phyloP scores from a whole-genome alignment of 257 asterid species.

The Buddleja alternifolia region DNA sequence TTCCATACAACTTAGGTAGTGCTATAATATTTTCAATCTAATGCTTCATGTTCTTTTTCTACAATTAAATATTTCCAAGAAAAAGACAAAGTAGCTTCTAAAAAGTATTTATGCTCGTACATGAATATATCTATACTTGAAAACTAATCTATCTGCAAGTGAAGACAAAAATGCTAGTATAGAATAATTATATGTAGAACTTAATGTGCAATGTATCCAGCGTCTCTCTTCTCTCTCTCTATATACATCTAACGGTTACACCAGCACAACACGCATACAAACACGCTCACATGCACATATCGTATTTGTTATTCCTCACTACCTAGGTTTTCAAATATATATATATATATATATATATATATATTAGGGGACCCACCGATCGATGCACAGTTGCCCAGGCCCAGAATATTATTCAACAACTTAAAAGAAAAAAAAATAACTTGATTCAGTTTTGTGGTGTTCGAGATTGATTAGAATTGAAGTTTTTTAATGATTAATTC shows the following conservation, averaged over 20 bases:
- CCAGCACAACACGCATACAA: background rate
- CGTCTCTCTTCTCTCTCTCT: background rate
- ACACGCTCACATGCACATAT: slow-evolving; percentile 3
- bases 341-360: no score
- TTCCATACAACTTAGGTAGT: background rate
- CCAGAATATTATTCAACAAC: no score
- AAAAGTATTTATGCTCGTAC: no score
- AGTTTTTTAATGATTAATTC: no score
- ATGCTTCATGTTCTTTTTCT: background rate
- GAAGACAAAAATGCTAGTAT: slow-evolving; percentile 12
- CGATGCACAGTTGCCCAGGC: no score
- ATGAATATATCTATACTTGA: background rate
- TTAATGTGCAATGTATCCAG: slow-evolving; percentile 23
- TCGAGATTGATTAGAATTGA: no score
- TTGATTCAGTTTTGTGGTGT: no score
- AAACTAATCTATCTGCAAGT: background rate
- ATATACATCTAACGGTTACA: background rate
- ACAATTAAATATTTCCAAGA: background rate
- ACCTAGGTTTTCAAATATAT: background rate
- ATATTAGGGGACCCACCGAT: no score
- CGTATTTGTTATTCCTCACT: background rate
- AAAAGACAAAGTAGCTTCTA: background rate
- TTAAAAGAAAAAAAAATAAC: no score
- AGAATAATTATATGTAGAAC: background rate
- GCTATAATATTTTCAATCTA: background rate